Conservation (phyloP, 2,329 filamentous ascomycete genomes). For the Fusarium irregulare region DNA sequence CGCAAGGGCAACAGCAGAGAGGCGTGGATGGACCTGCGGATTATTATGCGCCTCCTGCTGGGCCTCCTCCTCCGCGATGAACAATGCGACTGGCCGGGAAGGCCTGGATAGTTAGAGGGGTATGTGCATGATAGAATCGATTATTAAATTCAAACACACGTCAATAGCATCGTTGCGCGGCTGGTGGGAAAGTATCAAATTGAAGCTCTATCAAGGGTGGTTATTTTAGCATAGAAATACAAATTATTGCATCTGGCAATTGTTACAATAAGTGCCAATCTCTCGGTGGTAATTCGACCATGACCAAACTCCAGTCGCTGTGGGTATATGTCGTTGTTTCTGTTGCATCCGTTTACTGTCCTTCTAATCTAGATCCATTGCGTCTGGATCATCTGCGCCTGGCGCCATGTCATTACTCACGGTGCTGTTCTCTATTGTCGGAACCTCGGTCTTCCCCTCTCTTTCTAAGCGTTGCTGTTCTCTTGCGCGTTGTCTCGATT, state of each 20-base stretch:
- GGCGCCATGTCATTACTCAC: constrained; percentile 13
- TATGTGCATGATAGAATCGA: not conserved
- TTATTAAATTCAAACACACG: constrained; percentile 2
- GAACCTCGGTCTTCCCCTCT: constrained; percentile 38
- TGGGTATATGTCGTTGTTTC: constrained; percentile 39
- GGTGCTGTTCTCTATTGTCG: constrained; percentile 18
- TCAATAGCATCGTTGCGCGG: constrained; percentile 4
- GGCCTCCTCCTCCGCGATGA: constrained; percentile 55
- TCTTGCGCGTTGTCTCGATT: constrained; percentile 76
- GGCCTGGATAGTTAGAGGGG: not conserved
- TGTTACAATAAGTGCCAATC: not conserved
- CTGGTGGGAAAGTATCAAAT: constrained; percentile 23
- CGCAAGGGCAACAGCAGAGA: constrained; percentile 53
- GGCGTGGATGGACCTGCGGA: constrained; percentile 31
- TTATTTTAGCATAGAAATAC: constrained; percentile 31
- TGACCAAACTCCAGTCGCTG: constrained; percentile 43
- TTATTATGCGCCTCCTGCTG: constrained; percentile 57
- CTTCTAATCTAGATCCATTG: constrained; percentile 72
- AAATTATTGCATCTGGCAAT: constrained; percentile 17
- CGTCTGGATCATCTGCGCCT: constrained; percentile 63
- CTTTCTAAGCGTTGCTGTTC: constrained; percentile 64
- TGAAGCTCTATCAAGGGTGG: constrained; percentile 19
- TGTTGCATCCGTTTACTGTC: not conserved
- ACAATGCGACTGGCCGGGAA: not conserved
- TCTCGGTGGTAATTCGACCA: constrained; percentile 3